Conservation (phyloP, 2,329 filamentous ascomycete genomes). For the Pseudogymnoascus verrucosus region DNA sequence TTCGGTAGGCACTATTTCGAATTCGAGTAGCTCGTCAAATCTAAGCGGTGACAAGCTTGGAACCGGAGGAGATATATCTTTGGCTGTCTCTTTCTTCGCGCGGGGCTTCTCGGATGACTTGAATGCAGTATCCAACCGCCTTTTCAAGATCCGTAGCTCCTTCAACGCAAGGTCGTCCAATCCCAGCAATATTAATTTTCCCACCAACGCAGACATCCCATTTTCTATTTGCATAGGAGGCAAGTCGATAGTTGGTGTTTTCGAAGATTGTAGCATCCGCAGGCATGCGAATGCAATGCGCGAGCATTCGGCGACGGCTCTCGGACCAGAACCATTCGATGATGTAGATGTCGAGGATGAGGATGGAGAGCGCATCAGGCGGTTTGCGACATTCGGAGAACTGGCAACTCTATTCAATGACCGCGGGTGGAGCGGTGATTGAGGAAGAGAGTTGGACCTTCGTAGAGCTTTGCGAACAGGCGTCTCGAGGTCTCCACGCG, state of each 20-base stretch:
- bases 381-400: slow-evolving; percentile 45
- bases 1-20: slow-evolving; percentile 38
- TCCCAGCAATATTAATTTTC: slow-evolving; percentile 56
- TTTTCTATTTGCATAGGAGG: slow-evolving; percentile 62
- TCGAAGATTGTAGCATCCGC: slow-evolving; percentile 44
- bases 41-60: slow-evolving; percentile 32
- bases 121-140: slow-evolving; percentile 42
- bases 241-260: slow-evolving; percentile 44
- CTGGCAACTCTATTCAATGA: slow-evolving; percentile 54
- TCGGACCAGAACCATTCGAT: slow-evolving; percentile 23
- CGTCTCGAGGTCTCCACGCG: slow-evolving; percentile 32
- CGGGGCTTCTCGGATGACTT: slow-evolving; percentile 13
- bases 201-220: slow-evolving; percentile 62
- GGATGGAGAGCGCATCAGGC: slow-evolving; percentile 32
- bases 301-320: slow-evolving; percentile 50
- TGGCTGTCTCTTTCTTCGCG: slow-evolving; percentile 19
- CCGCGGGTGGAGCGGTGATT: slow-evolving; percentile 54
- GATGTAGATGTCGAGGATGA: slow-evolving; percentile 22
- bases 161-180: slow-evolving; percentile 61
- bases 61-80: slow-evolving; percentile 23
- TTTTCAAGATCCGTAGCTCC: slow-evolving; percentile 60
- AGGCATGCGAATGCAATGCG: slow-evolving; percentile 59
- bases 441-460: slow-evolving; percentile 49
- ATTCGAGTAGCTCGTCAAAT: slow-evolving; percentile 55
- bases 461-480: slow-evolving; percentile 36